Conservation (phyloP, 2,329 filamentous ascomycete species). For the Diplodia corticola region DNA sequence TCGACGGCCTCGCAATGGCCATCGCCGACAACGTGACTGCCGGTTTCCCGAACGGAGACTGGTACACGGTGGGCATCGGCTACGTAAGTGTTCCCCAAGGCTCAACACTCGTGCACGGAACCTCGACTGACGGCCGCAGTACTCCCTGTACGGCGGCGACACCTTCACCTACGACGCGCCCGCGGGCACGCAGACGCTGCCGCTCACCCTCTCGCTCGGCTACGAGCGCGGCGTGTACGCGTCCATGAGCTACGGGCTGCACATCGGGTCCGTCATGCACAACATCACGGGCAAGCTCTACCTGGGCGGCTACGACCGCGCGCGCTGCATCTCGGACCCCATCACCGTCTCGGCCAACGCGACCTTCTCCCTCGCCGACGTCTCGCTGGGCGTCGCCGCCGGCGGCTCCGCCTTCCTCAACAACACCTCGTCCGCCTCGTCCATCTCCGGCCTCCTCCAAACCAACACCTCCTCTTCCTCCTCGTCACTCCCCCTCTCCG, state of each 20-base stretch:
- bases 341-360: slow-evolving; percentile 27
- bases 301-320: slow-evolving; percentile 42
- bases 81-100: neutral
- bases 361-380: slow-evolving; percentile 36
- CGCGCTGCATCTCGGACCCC: slow-evolving; percentile 31
- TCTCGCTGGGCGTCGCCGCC: slow-evolving; percentile 44
- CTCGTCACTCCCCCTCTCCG: neutral
- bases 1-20: neutral
- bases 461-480: neutral
- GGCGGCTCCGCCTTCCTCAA: slow-evolving; percentile 12
- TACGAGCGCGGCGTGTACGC: slow-evolving; percentile 24
- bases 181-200: neutral
- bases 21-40: slow-evolving; percentile 1
- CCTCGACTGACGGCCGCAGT: neutral
- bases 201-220: neutral
- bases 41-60: neutral
- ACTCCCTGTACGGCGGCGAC: neutral
- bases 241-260: slow-evolving; percentile 35
- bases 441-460: neutral
- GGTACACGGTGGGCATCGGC: slow-evolving; percentile 1
- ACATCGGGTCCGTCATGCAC: slow-evolving; percentile 37
- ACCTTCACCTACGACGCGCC: neutral
- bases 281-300: slow-evolving; percentile 32
- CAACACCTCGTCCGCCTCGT: neutral
- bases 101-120: neutral